These are phyloP conservation scores for Venturia nashicola DNA, from an alignment of 2,329 filamentous ascomycete genomes.

Conservation along the genomic window DNA sequence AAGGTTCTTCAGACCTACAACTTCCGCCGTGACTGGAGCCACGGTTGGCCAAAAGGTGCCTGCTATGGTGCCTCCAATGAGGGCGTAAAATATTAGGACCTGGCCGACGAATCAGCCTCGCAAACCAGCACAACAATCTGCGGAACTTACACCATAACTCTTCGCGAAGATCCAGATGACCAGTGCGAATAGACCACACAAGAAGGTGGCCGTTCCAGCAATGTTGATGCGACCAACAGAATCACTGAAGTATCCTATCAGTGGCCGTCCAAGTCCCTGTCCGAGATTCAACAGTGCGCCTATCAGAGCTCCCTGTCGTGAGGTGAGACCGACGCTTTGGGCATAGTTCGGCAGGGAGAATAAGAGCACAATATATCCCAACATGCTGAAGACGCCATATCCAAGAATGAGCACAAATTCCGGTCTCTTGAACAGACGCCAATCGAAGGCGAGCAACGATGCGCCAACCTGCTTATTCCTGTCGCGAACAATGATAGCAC, in stretches of 20 bases:
- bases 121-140: neutral
- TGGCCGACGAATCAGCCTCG: neutral
- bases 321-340: conserved; percentile 50
- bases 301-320: conserved; percentile 56
- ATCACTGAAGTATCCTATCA: conserved; percentile 63
- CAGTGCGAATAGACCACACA: conserved; percentile 52
- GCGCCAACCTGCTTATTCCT: conserved; percentile 59
- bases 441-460: conserved; percentile 55
- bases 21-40: conserved; percentile 58
- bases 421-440: conserved; percentile 44
- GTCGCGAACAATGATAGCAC: conserved; percentile 53
- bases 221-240: conserved; percentile 61
- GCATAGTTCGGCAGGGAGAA: conserved; percentile 68
- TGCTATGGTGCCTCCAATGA: conserved; percentile 53
- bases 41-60: conserved; percentile 43
- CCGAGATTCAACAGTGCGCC: conserved; percentile 61
- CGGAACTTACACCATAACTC: conserved; percentile 38
- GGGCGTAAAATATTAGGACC: conserved; percentile 55
- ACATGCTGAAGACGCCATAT: conserved; percentile 60
- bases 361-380: conserved; percentile 65
- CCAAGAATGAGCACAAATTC: conserved; percentile 54
- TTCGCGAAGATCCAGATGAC: conserved; percentile 63
- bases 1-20: conserved; percentile 57
- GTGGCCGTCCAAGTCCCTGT: conserved; percentile 55
- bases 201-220: conserved; percentile 50